Evolutionary conservation across 1,284 basidiomycete species (phyloP), one percentile per base, ranked within the genome.

Genomic region (Apiotrichum gamsii): DNA sequence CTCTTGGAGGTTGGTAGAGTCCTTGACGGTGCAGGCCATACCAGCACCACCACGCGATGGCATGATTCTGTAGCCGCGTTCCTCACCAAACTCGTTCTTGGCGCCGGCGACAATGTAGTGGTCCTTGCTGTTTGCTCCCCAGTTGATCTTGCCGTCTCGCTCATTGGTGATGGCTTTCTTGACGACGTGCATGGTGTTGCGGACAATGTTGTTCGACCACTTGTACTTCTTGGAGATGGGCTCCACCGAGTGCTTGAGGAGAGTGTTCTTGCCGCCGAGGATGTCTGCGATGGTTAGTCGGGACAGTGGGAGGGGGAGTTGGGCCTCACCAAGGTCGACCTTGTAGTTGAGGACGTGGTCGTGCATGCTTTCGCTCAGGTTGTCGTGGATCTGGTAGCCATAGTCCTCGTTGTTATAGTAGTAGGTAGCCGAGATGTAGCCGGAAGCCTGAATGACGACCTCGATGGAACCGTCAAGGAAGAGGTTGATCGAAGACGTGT

Each of bases 51-150:
- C 32, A 5, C 14, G 8, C 9, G 34, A 36, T 10, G 34, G 34
- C 62, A 65, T 66, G 39, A 73, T 64, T 16, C 60, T 56, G 57
- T 62, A 73, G 0, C 69, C 71, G 16, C 59, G 49, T 10, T 61
- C 53, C 47, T 73, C 69, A 39, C 68, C 69, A 28, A 54, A 62
- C 53, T 59, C 55, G 61, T 73, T 85, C 47, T 55, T 72, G 45
- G 74, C 71, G 5, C 79, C 78, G 35, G 82, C 78, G 31, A 85
- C 70, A 8, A 81, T 69, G 52, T 79, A 81, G 57, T 36, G 34
- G 34, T 36, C 34, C 34, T 36, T 33, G 75, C 69, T 34, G 77
- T 61, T 81, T 76, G 54, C 76, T 6, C 29, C 31, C 34, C 34
- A 36, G 10, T 13, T 11, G 19, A 21, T 19, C 20, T 23, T 21